Percentiles rank a stretch among this genome's conserved stretches.
Conservation (phyloP, 345 rosid genomes). For the Camelina neglecta region DNA sequence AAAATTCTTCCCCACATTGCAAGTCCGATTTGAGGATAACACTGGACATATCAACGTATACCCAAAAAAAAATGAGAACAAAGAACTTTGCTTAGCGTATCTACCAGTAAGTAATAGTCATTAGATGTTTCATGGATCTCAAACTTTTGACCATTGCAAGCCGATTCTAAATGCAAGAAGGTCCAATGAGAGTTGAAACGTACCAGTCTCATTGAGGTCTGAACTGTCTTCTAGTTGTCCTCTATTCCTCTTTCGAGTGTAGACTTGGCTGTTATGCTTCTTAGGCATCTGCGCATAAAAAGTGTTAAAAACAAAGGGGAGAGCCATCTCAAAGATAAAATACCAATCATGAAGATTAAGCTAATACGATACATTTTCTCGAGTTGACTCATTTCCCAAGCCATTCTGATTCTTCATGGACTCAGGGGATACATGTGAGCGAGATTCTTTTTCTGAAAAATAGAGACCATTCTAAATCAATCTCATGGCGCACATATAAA, state of each 20-base stretch:
- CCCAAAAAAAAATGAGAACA: background rate
- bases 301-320: background rate
- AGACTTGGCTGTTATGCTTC: background rate
- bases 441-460: conserved; percentile 40
- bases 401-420: background rate
- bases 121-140: background rate
- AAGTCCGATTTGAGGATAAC: background rate
- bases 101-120: background rate
- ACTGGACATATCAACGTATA: conserved; percentile 5
- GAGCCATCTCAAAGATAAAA: conserved; percentile 3
- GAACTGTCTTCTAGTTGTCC: background rate
- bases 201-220: conserved; percentile 8
- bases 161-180: background rate
- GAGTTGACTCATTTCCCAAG: background rate
- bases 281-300: conserved; percentile 1
- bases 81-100: background rate
- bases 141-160: conserved; percentile 1
- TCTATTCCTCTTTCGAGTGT: conserved; percentile 24
- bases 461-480: background rate
- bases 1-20: background rate
- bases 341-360: background rate
- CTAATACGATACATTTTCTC: background rate
- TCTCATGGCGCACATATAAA: background rate
- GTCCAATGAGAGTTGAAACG: background rate
- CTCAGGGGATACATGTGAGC: conserved; percentile 3